Conservation (phyloP, 768 basidiomycete species). For the Tulasnella calospora region DNA sequence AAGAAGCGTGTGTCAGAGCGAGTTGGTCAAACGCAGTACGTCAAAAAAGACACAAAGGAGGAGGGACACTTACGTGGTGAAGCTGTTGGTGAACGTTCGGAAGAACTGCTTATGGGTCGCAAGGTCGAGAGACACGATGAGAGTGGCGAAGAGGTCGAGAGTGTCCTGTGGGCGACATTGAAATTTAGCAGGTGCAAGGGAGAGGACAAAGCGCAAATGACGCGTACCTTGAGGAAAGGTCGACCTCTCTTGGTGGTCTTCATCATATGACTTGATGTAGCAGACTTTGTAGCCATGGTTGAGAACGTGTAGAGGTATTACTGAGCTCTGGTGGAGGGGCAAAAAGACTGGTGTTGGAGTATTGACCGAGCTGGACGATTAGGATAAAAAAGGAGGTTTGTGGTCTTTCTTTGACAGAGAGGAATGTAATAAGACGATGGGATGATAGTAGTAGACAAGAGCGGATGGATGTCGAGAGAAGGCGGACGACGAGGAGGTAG, state of each 20-base stretch:
- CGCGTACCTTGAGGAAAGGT: slow-evolving; percentile 80
- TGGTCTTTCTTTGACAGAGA: slow-evolving; percentile 1
- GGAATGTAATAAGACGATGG: neutral
- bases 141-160: slow-evolving; percentile 94
- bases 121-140: slow-evolving; percentile 88
- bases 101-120: slow-evolving; percentile 92
- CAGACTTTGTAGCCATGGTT: slow-evolving; percentile 31
- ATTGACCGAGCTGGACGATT: slow-evolving; percentile 6
- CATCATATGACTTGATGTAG: slow-evolving; percentile 90
- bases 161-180: slow-evolving; percentile 63
- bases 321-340: neutral
- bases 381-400: neutral
- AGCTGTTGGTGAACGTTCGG: slow-evolving; percentile 88
- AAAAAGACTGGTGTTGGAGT: neutral
- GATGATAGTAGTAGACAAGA: slow-evolving; percentile 1
- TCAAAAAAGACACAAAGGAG: neutral
- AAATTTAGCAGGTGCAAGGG: slow-evolving; percentile 22
- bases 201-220: neutral
- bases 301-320: slow-evolving; percentile 3
- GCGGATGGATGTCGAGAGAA: neutral
- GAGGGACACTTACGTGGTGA: slow-evolving; percentile 74
- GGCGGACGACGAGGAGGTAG: neutral
- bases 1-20: neutral
- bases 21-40: slow-evolving; percentile 1
- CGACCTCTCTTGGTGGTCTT: slow-evolving; percentile 95